Base-by-base conservation (phyloP, 495 filamentous ascomycete genomes). In the Hypoxylon cercidicola region DNA sequence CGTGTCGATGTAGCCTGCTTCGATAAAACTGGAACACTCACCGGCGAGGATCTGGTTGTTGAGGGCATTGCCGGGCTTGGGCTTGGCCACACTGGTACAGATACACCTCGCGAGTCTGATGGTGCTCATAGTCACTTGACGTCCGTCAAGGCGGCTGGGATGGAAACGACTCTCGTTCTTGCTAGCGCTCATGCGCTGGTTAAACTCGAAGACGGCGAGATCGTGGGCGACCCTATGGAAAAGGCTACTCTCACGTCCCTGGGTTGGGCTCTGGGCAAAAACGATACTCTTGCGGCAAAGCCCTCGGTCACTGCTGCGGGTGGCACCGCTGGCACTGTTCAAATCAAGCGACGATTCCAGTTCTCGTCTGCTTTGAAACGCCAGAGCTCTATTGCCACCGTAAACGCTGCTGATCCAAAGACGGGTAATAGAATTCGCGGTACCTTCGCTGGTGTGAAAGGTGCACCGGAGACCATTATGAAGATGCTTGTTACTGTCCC, bases 181-280 rank as follows among this genome's bases (percentile, higher is more conserved):
- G 95, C 96, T 23, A 97, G 92, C 45, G 95, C 95, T 9, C 95
- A 99, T 73, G 95, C 95, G 15, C 80, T 99, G 32, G 95, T 99
- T 20, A 96, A 92, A 68, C 80, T 99, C 5, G 95, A 99, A 66
- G 95, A 99, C 73, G 96, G 95, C 16, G 95, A 99, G 13, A 88
- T 98, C 60, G 96, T 98, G 45, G 95, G 95, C 62, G 95, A 99
- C 73, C 95, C 95, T 13, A 99, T 99, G 95, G 95, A 99, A 71
- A 97, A 97, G 76, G 95, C 95, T 37, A 97, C 95, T 10, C 80
- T 99, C 16, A 81, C 81, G 10, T 91, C 93, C 56, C 86, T 99
- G 47, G 93, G 94, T 34, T 99, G 95, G 95, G 87, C 84, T 40
- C 81, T 99, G 23, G 93, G 93, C 28, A 89, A 87, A 59, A 94